These are phyloP conservation scores for Scopulariopsis brevicaulis DNA, from an alignment of 2,329 filamentous ascomycete species.

Conservation along the genomic window DNA sequence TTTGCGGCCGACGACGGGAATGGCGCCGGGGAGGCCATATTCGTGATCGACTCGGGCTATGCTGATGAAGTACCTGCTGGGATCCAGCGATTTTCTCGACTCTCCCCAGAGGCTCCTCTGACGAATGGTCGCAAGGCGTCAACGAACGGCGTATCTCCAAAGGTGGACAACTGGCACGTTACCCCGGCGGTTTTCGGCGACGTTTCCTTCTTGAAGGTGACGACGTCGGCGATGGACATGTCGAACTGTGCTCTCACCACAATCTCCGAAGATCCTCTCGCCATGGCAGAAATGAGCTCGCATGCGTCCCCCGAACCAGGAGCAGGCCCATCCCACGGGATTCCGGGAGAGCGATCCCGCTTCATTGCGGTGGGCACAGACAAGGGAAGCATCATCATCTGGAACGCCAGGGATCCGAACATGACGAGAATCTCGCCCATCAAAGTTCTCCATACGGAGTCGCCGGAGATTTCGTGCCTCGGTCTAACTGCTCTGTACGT, in stretches of 20 bases:
- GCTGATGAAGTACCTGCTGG: slow-evolving; percentile 38
- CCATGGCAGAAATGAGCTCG: not conserved
- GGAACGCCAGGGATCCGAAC: slow-evolving; percentile 63
- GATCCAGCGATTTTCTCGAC: slow-evolving; percentile 31
- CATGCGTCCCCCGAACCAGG: not conserved
- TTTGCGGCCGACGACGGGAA: slow-evolving; percentile 74
- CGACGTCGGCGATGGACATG: slow-evolving; percentile 58
- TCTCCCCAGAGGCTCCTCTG: slow-evolving; percentile 2
- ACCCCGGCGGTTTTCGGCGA: slow-evolving; percentile 20
- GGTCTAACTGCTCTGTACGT: slow-evolving; percentile 78
- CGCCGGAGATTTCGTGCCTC: slow-evolving; percentile 73
- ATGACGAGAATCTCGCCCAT: slow-evolving; percentile 49
- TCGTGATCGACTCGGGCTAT: slow-evolving; percentile 65
- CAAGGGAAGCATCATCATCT: slow-evolving; percentile 65
- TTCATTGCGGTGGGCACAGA: slow-evolving; percentile 74
- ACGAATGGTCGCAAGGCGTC: not conserved
- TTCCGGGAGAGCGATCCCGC: slow-evolving; percentile 76
- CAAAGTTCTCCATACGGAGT: slow-evolving; percentile 81
- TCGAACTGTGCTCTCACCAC: slow-evolving; percentile 64
- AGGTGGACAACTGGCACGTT: slow-evolving; percentile 54
- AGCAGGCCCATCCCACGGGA: slow-evolving; percentile 12
- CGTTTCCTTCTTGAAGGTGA: slow-evolving; percentile 52
- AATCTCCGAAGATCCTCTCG: slow-evolving; percentile 42
- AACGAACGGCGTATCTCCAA: slow-evolving; percentile 15
- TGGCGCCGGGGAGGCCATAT: slow-evolving; percentile 63